Evolutionary conservation across 768 basidiomycete species (phyloP).

Genomic region (Trametes punicea): DNA sequence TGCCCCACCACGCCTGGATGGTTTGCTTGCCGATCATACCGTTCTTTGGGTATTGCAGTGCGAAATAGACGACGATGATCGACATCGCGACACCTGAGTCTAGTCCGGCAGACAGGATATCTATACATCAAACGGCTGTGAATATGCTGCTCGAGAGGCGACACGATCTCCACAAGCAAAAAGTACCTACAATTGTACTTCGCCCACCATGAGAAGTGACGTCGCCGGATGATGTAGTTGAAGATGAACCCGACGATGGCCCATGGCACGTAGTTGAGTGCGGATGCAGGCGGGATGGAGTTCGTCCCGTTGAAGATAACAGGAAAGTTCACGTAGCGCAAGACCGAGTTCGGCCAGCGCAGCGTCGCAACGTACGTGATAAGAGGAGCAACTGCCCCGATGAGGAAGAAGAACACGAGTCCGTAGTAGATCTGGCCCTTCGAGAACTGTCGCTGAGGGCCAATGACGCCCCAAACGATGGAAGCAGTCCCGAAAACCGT

Average conservation of each 20-base stretch:
- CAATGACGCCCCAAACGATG: constrained; percentile 74
- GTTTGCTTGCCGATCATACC: constrained; percentile 32
- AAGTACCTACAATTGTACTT: constrained; percentile 69
- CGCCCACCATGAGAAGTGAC: constrained; percentile 72
- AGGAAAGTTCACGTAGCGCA: constrained; percentile 51
- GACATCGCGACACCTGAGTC: constrained; percentile 73
- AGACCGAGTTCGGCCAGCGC: constrained; percentile 60
- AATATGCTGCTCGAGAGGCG: background rate
- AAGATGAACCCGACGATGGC: constrained; percentile 74
- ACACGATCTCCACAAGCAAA: background rate
- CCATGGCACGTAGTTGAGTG: constrained; percentile 85
- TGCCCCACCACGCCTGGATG: constrained; percentile 38
- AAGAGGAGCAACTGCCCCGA: constrained; percentile 62
- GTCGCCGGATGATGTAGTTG: constrained; percentile 65
- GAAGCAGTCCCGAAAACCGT: constrained; percentile 80
- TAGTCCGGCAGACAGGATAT: constrained; percentile 72
- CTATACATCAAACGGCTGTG: constrained; percentile 30
- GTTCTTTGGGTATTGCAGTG: constrained; percentile 36
- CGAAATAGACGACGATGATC: constrained; percentile 68
- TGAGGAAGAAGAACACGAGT: constrained; percentile 72
- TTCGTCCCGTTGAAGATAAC: constrained; percentile 68
- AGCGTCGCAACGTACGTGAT: constrained; percentile 50
- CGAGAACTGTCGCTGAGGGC: constrained; percentile 70
- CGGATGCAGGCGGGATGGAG: constrained; percentile 78
- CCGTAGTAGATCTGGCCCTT: constrained; percentile 46